These are phyloP conservation scores for Sedum album DNA, from an alignment of 164 flowering plant species.

Conservation along the genomic window DNA sequence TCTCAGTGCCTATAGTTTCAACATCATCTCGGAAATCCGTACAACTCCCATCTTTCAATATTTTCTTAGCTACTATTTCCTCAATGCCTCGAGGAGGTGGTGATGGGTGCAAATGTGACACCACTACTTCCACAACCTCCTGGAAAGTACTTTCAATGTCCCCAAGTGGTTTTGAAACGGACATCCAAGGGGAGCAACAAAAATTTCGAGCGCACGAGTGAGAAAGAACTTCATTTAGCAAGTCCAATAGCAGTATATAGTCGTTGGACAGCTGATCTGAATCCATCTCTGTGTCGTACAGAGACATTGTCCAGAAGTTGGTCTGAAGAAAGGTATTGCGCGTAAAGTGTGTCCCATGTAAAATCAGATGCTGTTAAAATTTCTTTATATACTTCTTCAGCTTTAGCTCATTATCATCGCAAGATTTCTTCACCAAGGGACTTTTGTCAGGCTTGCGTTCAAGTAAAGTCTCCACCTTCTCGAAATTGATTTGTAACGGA, in stretches of 20 bases:
- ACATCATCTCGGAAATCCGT: slow-evolving; percentile 45
- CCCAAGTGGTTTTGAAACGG: slow-evolving; percentile 35
- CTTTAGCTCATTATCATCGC: background rate
- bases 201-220: slow-evolving; percentile 39
- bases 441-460: slow-evolving; percentile 15
- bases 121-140: slow-evolving; percentile 53
- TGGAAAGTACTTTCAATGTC: slow-evolving; percentile 25
- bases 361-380: slow-evolving; percentile 41
- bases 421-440: slow-evolving; percentile 33
- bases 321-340: slow-evolving; percentile 30
- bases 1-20: slow-evolving; percentile 40
- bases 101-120: slow-evolving; percentile 34
- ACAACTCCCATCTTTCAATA: slow-evolving; percentile 52
- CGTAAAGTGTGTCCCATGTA: slow-evolving; percentile 39
- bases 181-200: slow-evolving; percentile 38
- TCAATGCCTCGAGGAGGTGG: slow-evolving; percentile 45
- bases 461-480: slow-evolving; percentile 30
- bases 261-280: slow-evolving; percentile 38
- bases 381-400: background rate
- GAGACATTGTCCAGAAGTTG: slow-evolving; percentile 49
- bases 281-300: slow-evolving; percentile 42
- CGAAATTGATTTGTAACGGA: slow-evolving; percentile 55
- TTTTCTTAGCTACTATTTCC: slow-evolving; percentile 50
- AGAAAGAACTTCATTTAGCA: slow-evolving; percentile 58
- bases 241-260: slow-evolving; percentile 62